phyloP scores from a whole-genome alignment of 331 rosid genomes.

The Quercus lobata region DNA sequence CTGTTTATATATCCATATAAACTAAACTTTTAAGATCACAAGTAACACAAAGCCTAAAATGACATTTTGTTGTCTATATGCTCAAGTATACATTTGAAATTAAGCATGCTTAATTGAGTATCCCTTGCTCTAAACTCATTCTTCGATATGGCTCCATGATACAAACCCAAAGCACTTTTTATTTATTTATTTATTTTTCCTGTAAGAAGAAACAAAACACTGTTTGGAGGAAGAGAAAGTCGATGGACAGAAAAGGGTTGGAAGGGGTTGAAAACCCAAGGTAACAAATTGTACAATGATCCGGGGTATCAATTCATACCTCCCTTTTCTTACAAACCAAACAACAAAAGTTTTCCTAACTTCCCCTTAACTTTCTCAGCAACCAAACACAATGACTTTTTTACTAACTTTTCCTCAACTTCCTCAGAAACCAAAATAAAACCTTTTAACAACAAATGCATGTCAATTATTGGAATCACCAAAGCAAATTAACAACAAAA shows the following conservation, averaged over 20 bases:
- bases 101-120: background rate
- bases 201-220: background rate
- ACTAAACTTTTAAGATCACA: background rate
- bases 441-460: background rate
- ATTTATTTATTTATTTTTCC: too few species aligned
- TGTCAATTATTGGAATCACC: background rate
- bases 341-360: background rate
- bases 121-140: background rate
- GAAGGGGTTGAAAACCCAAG: background rate
- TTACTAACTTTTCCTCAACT: background rate
- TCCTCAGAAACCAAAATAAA: background rate
- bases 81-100: background rate
- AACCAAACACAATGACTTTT: background rate
- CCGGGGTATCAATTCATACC: background rate
- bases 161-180: background rate
- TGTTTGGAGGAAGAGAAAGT: background rate
- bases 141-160: background rate
- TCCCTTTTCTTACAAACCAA: constrained; percentile 9
- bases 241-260: background rate
- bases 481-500: background rate
- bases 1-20: background rate
- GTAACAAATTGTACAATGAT: background rate
- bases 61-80: background rate
- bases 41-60: background rate
- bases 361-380: background rate